A percentile compares a stretch with the other conserved stretches of the same genome.
Conservation (phyloP, 345 rosid species). For the Noccaea bulbosa region DNA sequence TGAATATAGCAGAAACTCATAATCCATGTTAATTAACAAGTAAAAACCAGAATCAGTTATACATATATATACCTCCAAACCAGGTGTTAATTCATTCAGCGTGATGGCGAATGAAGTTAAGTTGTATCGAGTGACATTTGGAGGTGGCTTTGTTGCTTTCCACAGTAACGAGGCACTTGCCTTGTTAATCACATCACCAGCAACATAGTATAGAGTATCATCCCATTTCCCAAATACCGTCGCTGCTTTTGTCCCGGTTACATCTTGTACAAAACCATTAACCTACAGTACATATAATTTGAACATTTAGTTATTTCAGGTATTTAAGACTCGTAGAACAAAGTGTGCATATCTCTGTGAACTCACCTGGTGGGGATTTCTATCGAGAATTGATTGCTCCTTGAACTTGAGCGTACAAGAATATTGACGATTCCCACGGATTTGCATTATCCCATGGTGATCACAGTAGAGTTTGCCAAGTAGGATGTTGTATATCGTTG, state of each 20-base stretch:
- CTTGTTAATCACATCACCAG: constrained; percentile 57
- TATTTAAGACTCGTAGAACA: neutral
- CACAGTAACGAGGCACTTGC: constrained; percentile 65
- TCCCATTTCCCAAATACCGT: constrained; percentile 92
- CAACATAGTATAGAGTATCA: constrained; percentile 69
- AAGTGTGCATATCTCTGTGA: neutral
- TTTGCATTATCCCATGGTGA: constrained; percentile 91
- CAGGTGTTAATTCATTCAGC: constrained; percentile 83
- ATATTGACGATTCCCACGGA: constrained; percentile 73
- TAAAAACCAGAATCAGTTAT: no score
- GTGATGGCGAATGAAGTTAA: constrained; percentile 92
- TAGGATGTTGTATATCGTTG: constrained; percentile 85
- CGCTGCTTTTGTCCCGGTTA: constrained; percentile 62
- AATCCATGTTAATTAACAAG: neutral
- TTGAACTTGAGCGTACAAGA: constrained; percentile 92
- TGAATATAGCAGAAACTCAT: neutral
- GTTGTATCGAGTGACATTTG: constrained; percentile 90
- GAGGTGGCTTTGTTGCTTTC: constrained; percentile 76
- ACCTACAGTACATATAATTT: constrained; percentile 51
- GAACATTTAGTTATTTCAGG: constrained; percentile 6
- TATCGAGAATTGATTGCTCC: constrained; percentile 84
- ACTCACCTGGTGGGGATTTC: constrained; percentile 90
- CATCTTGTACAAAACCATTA: constrained; percentile 85
- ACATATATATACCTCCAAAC: constrained; percentile 65
- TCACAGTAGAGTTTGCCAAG: constrained; percentile 89